Evolutionary conservation across 805 yeast genomes (phyloP).

Genomic region (Priceomyces melissophilus): DNA sequence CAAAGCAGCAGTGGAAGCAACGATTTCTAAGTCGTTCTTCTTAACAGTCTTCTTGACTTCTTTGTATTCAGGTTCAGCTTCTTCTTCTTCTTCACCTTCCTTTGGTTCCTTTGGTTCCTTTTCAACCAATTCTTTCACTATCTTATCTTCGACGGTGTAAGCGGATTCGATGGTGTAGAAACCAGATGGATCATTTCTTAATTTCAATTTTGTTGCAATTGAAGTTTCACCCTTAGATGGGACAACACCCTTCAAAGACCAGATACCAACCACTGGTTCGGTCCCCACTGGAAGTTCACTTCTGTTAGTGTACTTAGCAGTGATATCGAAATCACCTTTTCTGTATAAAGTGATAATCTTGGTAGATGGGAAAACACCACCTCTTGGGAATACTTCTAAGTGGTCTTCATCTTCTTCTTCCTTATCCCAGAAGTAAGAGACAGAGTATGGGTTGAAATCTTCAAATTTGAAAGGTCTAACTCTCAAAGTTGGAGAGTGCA

Average conservation of each 20-base stretch:
- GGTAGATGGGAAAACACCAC: constrained; percentile 90
- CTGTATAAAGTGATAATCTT: constrained; percentile 93
- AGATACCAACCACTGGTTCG: constrained; percentile 66
- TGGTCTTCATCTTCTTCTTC: constrained; percentile 88
- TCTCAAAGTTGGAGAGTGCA: constrained; percentile 97
- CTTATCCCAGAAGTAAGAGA: constrained; percentile 92
- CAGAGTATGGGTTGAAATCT: constrained; percentile 88
- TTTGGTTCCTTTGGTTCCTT: constrained; percentile 37
- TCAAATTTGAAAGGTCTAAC: constrained; percentile 98
- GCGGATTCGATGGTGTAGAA: constrained; percentile 92
- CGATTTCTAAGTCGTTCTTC: constrained; percentile 72
- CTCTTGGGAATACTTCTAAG: constrained; percentile 95
- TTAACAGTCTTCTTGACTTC: constrained; percentile 92
- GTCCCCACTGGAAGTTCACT: constrained; percentile 70
- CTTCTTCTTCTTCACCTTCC: constrained; percentile 53
- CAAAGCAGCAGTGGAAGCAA: constrained; percentile 59
- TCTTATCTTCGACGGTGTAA: constrained; percentile 87
- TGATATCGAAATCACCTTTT: constrained; percentile 80
- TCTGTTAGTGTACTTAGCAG: constrained; percentile 80
- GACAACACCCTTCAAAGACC: constrained; percentile 84
- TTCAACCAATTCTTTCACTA: constrained; percentile 85
- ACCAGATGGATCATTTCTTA: constrained; percentile 97
- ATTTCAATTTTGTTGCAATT: constrained; percentile 85
- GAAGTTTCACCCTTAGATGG: constrained; percentile 72
- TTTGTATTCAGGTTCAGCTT: constrained; percentile 79